Base-by-base conservation (phyloP, 1,284 basidiomycete genomes). In the Leccinum pseudoinsigne region DNA sequence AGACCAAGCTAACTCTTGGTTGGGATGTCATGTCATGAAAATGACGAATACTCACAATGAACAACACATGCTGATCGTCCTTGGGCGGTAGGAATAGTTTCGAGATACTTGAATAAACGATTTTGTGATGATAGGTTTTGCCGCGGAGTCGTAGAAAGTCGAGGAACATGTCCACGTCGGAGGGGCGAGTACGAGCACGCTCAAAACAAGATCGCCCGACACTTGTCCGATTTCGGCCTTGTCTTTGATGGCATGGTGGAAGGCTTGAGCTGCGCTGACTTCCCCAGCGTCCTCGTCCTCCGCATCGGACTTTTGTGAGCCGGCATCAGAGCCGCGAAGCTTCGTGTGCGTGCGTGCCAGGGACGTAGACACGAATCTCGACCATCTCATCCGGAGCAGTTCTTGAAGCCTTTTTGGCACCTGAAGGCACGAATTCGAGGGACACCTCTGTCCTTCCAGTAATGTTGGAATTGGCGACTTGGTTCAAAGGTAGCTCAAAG, bases 61-160 rank as follows among this genome's bases (percentile, higher is more conserved):
- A 96, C 67, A 98, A 84, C 53, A 98, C 92, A 74, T 98, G 97
- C 61, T 95, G 87, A 69, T 99, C 97, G 76, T 99, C 97, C 75
- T 97, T 97, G 36, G 97, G 97, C 4, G 99, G 82, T 21, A 99
- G 83, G 84, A 99, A 99, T 23, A 99, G 81, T 66, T 88, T 86
- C 55, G 93, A 90, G 69, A 99, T 95, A 67, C 92, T 94, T 51
- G 86, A 85, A 78, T 97, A 98, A 31, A 94, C 84, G 63, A 99
- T 94, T 79, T 98, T 97, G 85, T 99, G 99, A 79, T 99, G 97
- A 79, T 99, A 99, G 3, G 95, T 98, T 81, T 98, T 98, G 65
- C 97, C 97, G 50, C 96, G 90, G 36, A 99, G 80, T 51, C 97
- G 90, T 71, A 99, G 78, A 79, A 97, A 98, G 56, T 94, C 92